Evolutionary conservation across 179 eudicot species (phyloP).

Genomic region (Beta lomatogona): DNA sequence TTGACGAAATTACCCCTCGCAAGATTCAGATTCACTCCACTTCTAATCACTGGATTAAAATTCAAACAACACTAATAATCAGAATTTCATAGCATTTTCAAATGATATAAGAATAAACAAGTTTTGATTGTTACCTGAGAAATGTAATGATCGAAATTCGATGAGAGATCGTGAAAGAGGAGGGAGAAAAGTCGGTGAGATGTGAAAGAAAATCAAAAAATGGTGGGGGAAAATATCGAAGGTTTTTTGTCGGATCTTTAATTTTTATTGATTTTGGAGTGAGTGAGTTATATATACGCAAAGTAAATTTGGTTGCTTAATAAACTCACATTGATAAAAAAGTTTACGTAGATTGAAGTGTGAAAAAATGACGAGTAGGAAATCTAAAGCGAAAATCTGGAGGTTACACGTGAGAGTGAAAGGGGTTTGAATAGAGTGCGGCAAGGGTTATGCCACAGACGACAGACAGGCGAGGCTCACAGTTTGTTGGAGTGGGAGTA

Average conservation of each 20-base stretch:
- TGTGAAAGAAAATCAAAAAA: neutral
- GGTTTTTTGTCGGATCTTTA: too few species aligned
- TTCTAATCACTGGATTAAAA: too few species aligned
- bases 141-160: too few species aligned
- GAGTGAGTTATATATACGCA: neutral
- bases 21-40: neutral
- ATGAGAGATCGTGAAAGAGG: too few species aligned
- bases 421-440: slow-evolving; percentile 2
- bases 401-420: slow-evolving; percentile 4
- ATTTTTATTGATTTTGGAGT: too few species aligned
- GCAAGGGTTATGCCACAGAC: too few species aligned
- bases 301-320: neutral
- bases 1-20: slow-evolving; percentile 16
- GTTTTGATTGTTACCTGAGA: too few species aligned
- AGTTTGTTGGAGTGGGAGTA: too few species aligned
- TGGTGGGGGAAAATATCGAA: too few species aligned
- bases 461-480: too few species aligned
- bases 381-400: neutral
- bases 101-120: neutral
- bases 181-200: too few species aligned
- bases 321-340: neutral
- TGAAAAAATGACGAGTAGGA: neutral
- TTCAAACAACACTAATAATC: neutral
- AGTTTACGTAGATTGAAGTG: neutral
- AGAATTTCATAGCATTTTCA: too few species aligned